phyloP scores from a whole-genome alignment of 768 basidiomycete genomes.

The Tephrocybe sp. region DNA sequence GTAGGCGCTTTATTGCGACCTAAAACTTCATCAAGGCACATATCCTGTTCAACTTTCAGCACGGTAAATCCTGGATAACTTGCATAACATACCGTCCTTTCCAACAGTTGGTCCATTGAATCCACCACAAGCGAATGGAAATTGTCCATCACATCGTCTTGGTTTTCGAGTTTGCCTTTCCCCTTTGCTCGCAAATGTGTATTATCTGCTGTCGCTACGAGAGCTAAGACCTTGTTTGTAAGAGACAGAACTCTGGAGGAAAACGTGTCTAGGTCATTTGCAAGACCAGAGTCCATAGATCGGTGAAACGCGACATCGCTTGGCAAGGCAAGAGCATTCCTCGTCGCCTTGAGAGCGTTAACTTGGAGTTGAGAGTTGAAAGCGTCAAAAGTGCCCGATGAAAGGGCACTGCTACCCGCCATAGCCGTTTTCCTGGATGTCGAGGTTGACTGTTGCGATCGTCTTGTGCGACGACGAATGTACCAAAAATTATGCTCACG shows the following conservation, averaged over 20 bases:
- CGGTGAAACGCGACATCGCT: slow-evolving; percentile 86
- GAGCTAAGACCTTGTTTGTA: slow-evolving; percentile 58
- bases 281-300: slow-evolving; percentile 73
- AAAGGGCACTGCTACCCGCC: slow-evolving; percentile 7
- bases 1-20: slow-evolving; percentile 68
- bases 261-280: slow-evolving; percentile 65
- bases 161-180: slow-evolving; percentile 52
- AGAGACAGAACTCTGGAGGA: slow-evolving; percentile 64
- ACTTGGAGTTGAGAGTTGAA: slow-evolving; percentile 60
- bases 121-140: slow-evolving; percentile 81
- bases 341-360: slow-evolving; percentile 60
- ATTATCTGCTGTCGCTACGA: slow-evolving; percentile 44
- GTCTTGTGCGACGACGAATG: too few relatives aligned
- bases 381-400: slow-evolving; percentile 36
- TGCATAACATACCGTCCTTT: slow-evolving; percentile 62
- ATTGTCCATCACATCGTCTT: slow-evolving; percentile 84
- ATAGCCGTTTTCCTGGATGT: too few relatives aligned
- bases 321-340: slow-evolving; percentile 59
- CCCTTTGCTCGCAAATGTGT: slow-evolving; percentile 38
- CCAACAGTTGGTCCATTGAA: slow-evolving; percentile 79
- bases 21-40: slow-evolving; percentile 73
- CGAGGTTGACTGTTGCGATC: too few relatives aligned
- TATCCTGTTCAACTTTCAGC: slow-evolving; percentile 52
- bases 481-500: too few relatives aligned
- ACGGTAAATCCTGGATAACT: background rate